Evolutionary conservation across 2,329 filamentous ascomycete genomes (phyloP).

Genomic region (Sarocladium oryzae): DNA sequence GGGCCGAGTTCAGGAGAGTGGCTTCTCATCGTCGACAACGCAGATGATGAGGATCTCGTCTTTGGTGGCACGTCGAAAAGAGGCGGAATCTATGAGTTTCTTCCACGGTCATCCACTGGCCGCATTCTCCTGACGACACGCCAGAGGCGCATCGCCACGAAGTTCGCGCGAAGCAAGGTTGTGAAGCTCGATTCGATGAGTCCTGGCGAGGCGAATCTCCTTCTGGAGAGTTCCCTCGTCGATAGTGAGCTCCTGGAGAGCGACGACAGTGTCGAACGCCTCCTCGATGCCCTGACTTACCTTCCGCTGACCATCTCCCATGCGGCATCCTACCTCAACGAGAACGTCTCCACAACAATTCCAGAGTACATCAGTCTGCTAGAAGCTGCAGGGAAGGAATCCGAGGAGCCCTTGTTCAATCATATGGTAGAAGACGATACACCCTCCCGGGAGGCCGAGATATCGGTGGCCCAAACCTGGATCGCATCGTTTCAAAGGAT

Average conservation of each 20-base stretch:
- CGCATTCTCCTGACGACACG: neutral
- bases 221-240: conserved; percentile 18
- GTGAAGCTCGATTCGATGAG: neutral
- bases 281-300: conserved; percentile 23
- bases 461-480: conserved; percentile 32
- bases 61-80: neutral
- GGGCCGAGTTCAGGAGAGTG: conserved; percentile 24
- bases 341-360: conserved; percentile 18
- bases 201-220: conserved; percentile 14
- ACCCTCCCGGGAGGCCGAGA: conserved; percentile 23
- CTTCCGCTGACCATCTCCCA: conserved; percentile 33
- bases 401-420: neutral
- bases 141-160: neutral
- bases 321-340: conserved; percentile 33
- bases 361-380: conserved; percentile 28
- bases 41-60: conserved; percentile 25
- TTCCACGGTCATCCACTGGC: neutral
- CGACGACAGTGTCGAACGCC: conserved; percentile 8
- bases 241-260: conserved; percentile 5
- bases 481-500: conserved; percentile 35
- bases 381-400: conserved; percentile 21
- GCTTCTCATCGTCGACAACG: conserved; percentile 37
- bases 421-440: conserved; percentile 27
- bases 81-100: neutral
- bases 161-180: neutral